Conservation (phyloP, 2,329 filamentous ascomycete species). For the Penicillium sp. region DNA sequence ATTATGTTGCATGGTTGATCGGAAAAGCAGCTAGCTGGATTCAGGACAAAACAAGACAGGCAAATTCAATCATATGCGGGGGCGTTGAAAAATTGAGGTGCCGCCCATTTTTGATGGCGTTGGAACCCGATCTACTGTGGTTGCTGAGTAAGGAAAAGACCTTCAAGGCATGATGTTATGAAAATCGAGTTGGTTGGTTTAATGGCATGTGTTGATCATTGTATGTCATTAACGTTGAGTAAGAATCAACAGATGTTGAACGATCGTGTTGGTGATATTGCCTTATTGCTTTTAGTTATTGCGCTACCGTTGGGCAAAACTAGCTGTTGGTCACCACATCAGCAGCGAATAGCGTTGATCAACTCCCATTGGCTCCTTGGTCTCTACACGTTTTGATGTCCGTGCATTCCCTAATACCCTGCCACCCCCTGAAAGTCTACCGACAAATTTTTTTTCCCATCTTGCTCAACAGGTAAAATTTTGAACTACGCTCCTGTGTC, state of each 20-base stretch:
- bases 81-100: too few species aligned
- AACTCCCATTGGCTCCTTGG: neutral
- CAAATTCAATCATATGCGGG: neutral
- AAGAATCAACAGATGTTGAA: neutral
- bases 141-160: neutral
- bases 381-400: neutral
- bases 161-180: neutral
- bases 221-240: neutral
- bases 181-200: constrained; percentile 1
- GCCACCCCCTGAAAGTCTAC: neutral
- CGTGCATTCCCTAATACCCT: constrained; percentile 1
- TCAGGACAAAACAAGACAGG: neutral
- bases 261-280: constrained; percentile 1
- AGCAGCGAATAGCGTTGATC: neutral
- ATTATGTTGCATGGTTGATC: neutral
- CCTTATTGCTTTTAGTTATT: constrained; percentile 1
- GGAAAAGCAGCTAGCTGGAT: neutral
- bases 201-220: neutral
- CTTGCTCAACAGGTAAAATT: neutral
- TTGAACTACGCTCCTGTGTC: neutral
- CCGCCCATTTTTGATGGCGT: neutral
- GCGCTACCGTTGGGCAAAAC: neutral
- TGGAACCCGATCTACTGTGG: neutral
- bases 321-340: constrained; percentile 1
- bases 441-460: neutral